phyloP scores from a whole-genome alignment of 2,329 filamentous ascomycete genomes.

The Dendrostoma leiphaemia region DNA sequence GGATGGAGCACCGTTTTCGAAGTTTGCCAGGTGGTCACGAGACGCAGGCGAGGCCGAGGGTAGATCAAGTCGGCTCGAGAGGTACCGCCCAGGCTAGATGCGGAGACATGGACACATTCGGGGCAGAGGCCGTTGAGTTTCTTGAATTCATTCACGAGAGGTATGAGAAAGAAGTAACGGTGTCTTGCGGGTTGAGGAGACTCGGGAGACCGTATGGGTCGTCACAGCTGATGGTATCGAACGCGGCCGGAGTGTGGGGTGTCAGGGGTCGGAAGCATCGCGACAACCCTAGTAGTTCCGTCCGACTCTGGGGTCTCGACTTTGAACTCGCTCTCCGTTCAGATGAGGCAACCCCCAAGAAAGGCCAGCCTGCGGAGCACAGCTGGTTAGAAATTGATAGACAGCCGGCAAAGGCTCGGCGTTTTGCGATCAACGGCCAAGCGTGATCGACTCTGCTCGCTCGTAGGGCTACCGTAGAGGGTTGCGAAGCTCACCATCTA shows the following conservation, averaged over 20 bases:
- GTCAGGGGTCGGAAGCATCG: background rate
- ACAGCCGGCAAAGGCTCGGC: background rate
- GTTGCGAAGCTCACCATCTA: background rate
- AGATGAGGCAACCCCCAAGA: background rate
- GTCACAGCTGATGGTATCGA: background rate
- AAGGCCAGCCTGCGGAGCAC: background rate
- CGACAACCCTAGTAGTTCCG: background rate
- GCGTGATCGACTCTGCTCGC: background rate
- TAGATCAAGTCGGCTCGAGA: background rate
- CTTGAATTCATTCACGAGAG: background rate
- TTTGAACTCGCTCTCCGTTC: background rate
- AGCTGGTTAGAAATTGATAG: background rate
- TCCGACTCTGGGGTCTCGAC: background rate
- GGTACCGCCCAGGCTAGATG: background rate
- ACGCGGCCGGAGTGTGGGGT: background rate
- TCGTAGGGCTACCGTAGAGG: background rate
- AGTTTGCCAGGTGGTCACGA: background rate
- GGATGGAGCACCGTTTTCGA: background rate
- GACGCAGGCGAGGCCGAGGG: background rate
- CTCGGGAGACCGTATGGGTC: background rate
- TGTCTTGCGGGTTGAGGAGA: background rate
- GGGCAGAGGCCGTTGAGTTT: background rate
- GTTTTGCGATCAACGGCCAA: background rate
- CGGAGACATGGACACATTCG: background rate
- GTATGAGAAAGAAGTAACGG: background rate